Evolutionary conservation across 192 early-diverging fungal genomes (phyloP).

Genomic region (Rhizophlyctis rosea): DNA sequence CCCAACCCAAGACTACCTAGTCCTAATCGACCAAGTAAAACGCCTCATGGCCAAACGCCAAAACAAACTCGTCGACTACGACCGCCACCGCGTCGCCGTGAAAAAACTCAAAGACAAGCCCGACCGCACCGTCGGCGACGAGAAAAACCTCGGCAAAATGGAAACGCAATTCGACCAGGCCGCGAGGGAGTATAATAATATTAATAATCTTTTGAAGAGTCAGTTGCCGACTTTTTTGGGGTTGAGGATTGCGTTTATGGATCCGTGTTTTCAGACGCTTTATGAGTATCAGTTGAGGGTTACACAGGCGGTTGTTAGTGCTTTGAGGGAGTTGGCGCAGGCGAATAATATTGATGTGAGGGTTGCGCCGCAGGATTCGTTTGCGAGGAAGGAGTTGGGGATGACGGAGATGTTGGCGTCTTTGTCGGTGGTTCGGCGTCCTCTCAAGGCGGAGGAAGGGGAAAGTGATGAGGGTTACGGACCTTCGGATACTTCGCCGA

Average conservation of each 20-base stretch:
- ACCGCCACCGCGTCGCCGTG: slow-evolving; percentile 69
- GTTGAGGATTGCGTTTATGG: slow-evolving; percentile 72
- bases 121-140: slow-evolving; percentile 42
- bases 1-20: slow-evolving; percentile 74
- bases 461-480: slow-evolving; percentile 21
- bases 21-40: slow-evolving; percentile 72
- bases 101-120: slow-evolving; percentile 66
- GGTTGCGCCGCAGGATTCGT: slow-evolving; percentile 13
- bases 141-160: slow-evolving; percentile 48
- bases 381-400: slow-evolving; percentile 10
- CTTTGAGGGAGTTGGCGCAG: slow-evolving; percentile 15
- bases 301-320: slow-evolving; percentile 1
- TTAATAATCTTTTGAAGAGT: slow-evolving; percentile 76
- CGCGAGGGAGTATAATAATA: slow-evolving; percentile 76
- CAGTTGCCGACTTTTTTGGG: slow-evolving; percentile 80
- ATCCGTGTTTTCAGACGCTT: slow-evolving; percentile 81
- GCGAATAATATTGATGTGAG: slow-evolving; percentile 16
- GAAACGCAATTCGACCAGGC: slow-evolving; percentile 76
- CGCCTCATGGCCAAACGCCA: slow-evolving; percentile 84
- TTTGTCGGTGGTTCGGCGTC: slow-evolving; percentile 18
- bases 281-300: slow-evolving; percentile 82
- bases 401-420: slow-evolving; percentile 17
- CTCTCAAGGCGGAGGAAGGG: not conserved
- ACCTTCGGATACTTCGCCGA: not conserved
- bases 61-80: slow-evolving; percentile 92